A percentile compares a stretch with the other conserved stretches of the same genome.
Conservation (phyloP, 2,329 filamentous ascomycete species). For the Daldinia eschscholtzii region DNA sequence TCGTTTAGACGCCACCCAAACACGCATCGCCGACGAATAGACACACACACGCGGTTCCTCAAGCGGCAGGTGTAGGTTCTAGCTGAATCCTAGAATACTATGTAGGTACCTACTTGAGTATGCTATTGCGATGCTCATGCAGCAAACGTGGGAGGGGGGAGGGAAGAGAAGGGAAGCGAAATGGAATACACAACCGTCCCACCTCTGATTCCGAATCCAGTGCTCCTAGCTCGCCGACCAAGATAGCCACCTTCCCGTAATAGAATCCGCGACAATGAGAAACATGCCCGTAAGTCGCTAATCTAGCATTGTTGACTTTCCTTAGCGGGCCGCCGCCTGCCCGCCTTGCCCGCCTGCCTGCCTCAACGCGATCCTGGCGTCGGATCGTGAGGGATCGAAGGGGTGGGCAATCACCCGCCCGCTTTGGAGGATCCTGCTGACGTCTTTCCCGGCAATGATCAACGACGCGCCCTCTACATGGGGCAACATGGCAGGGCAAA, state of each 20-base stretch:
- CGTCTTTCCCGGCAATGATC: conserved; percentile 19
- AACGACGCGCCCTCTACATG: conserved; percentile 7
- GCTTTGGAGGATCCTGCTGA: conserved; percentile 14
- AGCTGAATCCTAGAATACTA: conserved; percentile 33
- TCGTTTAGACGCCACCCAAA: conserved; percentile 23
- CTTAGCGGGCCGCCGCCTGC: background rate
- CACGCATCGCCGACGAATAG: conserved; percentile 33
- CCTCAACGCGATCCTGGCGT: conserved; percentile 16
- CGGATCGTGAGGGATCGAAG: conserved; percentile 23
- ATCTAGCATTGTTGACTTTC: conserved; percentile 23
- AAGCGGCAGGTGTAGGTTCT: conserved; percentile 38
- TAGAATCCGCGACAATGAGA: conserved; percentile 19
- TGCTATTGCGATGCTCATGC: conserved; percentile 28
- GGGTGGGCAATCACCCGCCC: conserved; percentile 12
- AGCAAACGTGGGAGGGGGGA: conserved; percentile 26
- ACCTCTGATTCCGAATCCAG: background rate
- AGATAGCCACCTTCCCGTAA: conserved; percentile 35
- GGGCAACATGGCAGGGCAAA: conserved; percentile 6
- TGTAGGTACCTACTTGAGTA: background rate
- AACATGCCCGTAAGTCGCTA: conserved; percentile 15
- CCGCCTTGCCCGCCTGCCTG: background rate
- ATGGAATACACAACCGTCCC: background rate
- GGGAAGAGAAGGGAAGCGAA: background rate
- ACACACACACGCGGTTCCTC: conserved; percentile 22
- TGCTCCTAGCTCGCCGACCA: conserved; percentile 16